Evolutionary conservation across 225 moss, liverwort and hornwort genomes (phyloP), one percentile per base, ranked within the genome.

Genomic region (Anthoceros angustus): DNA sequence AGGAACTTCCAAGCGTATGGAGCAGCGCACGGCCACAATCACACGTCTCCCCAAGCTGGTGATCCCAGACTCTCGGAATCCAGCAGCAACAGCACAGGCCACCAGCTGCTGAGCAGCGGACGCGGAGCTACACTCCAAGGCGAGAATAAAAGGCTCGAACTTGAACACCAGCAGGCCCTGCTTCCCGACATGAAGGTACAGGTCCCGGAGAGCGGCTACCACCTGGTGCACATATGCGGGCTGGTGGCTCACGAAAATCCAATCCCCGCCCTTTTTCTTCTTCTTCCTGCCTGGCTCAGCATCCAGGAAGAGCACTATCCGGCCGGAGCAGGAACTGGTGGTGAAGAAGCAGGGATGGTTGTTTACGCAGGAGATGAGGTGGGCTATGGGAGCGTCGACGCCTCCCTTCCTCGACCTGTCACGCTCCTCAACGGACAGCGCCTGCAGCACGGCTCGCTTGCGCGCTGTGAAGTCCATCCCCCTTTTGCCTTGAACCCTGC

Each of bases 311-410:
- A 98, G 45, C 4, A 91, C 88, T 62, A 92, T 72, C 63, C 92
- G 91, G 66, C 95, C 91, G 1, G 95, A 95, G 84, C 95, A 98
- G 69, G 95, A 98, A 65, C 95, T 98, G 40, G 91, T 91, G 61
- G 91, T 98, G 74, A 84, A 86, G 48, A 77, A 92, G 12, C 63
- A 67, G 1, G 82, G 79, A 72, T 95, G 91, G 12, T 67, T 69
- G 49, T 92, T 92, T 63, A 92, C 81, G 63, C 79, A 81, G 14
- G 63, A 62, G 69, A 98, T 74, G 20, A 98, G 87, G 18, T 82
- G 63, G 10, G 84, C 85, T 32, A 98, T 98, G 0, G 91, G 88
- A 46, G 80, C 81, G 64, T 98, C 95, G 39, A 98, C 92, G 5
- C 84, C 85, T 10, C 95, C 92, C 25, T 92, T 91, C 50, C 88